phyloP scores from a whole-genome alignment of 805 yeast species.

The Sporopachydermia lactativora region DNA sequence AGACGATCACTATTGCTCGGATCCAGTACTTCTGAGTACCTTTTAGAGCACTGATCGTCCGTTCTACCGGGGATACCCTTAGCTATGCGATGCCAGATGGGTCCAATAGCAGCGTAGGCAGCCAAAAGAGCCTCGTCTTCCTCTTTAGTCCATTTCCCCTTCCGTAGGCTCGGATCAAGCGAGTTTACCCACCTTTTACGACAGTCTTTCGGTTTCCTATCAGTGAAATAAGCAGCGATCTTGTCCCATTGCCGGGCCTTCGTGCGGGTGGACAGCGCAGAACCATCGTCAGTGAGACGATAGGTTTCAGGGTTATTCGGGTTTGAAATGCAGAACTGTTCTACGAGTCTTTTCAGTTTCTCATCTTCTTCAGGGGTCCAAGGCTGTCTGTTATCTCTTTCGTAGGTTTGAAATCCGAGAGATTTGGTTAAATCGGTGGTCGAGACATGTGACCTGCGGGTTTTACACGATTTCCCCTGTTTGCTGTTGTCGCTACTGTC shows the following conservation, averaged over 20 bases:
- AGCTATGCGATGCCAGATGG: constrained; percentile 80
- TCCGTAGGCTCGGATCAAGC: constrained; percentile 64
- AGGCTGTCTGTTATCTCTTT: constrained; percentile 45
- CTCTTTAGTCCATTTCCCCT: constrained; percentile 76
- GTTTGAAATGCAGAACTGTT: constrained; percentile 10
- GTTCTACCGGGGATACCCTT: constrained; percentile 69
- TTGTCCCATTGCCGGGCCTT: constrained; percentile 28
- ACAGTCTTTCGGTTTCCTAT: constrained; percentile 66
- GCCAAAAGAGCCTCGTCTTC: constrained; percentile 57
- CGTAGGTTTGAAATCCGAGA: constrained; percentile 59
- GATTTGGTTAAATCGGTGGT: constrained; percentile 41
- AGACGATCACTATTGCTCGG: constrained; percentile 68
- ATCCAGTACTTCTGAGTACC: constrained; percentile 79
- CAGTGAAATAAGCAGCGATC: constrained; percentile 19
- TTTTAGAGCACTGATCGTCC: constrained; percentile 88
- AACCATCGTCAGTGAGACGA: constrained; percentile 26
- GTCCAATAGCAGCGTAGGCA: constrained; percentile 57
- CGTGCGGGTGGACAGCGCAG: constrained; percentile 7
- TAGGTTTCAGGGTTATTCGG: constrained; percentile 10
- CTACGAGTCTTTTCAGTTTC: constrained; percentile 29
- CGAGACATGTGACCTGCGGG: background rate
- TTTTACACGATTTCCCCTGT: no score
- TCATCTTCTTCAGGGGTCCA: constrained; percentile 75
- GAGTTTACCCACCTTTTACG: constrained; percentile 81
- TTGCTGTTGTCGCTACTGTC: no score